Conservation (phyloP, 2,329 filamentous ascomycete genomes). For the Diaporthe citri region DNA sequence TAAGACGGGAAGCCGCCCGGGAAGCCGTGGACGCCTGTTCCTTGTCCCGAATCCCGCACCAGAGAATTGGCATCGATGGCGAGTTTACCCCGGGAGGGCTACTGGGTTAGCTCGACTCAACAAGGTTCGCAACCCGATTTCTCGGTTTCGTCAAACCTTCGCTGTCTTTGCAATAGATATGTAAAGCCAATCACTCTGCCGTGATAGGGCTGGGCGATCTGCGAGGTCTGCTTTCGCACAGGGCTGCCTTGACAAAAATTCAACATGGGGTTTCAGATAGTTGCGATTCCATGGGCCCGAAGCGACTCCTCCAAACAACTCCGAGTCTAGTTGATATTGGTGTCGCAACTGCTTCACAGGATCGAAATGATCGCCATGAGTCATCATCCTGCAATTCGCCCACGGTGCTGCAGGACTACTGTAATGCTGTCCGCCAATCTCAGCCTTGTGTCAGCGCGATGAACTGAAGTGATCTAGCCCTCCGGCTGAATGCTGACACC, state of each 20-base stretch:
- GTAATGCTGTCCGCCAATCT: neutral
- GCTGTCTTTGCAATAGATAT: neutral
- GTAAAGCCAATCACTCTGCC: neutral
- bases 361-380: constrained; percentile 6
- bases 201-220: neutral
- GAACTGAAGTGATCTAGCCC: constrained; percentile 8
- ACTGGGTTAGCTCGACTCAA: neutral
- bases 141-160: constrained; percentile 1
- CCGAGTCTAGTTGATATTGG: neutral
- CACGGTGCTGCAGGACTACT: neutral
- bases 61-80: constrained; percentile 19
- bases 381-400: constrained; percentile 13
- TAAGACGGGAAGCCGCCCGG: constrained; percentile 7
- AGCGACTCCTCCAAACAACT: constrained; percentile 6
- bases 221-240: neutral
- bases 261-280: neutral
- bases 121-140: constrained; percentile 13
- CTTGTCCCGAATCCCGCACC: constrained; percentile 18
- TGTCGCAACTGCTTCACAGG: constrained; percentile 7
- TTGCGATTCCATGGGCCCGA: neutral
- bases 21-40: neutral
- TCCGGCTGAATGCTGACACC: constrained; percentile 2
- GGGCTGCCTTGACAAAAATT: neutral
- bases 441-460: constrained; percentile 18
- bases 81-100: neutral